Evolutionary conservation across 257 asterid genomes (phyloP).

Genomic region (Gentiana macrophylla): DNA sequence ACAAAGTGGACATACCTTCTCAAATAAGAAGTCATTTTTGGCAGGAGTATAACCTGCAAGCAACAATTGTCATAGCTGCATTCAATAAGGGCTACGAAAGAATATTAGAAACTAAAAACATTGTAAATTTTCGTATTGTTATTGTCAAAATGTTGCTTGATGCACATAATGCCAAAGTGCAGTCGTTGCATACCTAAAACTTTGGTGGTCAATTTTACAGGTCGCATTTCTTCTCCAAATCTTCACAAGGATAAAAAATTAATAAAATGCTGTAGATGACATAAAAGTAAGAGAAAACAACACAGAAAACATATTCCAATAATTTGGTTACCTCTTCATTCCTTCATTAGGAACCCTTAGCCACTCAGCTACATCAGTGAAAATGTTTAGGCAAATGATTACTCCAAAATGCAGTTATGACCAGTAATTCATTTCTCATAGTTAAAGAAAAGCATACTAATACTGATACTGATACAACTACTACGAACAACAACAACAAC

Average conservation of each 20-base stretch:
- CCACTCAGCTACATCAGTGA: slow-evolving; percentile 69
- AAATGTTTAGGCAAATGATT: background rate
- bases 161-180: background rate
- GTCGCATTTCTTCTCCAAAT: slow-evolving; percentile 99
- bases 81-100: background rate
- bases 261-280: too few species aligned
- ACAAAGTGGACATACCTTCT: slow-evolving; percentile 47
- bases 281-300: background rate
- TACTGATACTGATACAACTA: background rate
- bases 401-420: background rate
- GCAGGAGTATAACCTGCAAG: slow-evolving; percentile 89
- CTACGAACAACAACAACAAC: too few species aligned
- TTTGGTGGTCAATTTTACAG: slow-evolving; percentile 84
- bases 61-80: slow-evolving; percentile 14
- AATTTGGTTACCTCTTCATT: slow-evolving; percentile 53
- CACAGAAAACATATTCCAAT: slow-evolving; percentile 6
- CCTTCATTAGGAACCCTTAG: slow-evolving; percentile 86
- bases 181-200: slow-evolving; percentile 55
- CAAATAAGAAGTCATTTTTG: slow-evolving; percentile 90
- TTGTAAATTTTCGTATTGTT: too few species aligned
- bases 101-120: too few species aligned
- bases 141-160: background rate
- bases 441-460: background rate
- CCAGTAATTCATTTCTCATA: background rate
- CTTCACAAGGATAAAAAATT: slow-evolving; percentile 28